Base-by-base conservation (phyloP, 768 basidiomycete species). In the Suillus weaverae region DNA sequence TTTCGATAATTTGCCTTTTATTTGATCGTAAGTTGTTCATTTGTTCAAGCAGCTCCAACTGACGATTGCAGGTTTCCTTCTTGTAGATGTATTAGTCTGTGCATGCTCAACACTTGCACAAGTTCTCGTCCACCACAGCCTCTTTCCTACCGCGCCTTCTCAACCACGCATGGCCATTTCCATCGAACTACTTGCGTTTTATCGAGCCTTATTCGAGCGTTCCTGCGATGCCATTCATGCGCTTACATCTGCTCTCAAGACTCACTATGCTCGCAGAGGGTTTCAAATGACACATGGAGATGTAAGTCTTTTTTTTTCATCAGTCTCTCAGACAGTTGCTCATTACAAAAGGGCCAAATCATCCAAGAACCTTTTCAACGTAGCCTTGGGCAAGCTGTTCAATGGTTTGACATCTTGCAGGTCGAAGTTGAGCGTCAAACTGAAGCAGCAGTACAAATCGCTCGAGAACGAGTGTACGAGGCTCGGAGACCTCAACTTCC, bases 181-280 rank as follows among this genome's bases (percentile, higher is more conserved):
- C 3, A 69, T 79, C 26, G 69, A 76, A 4, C 69, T 79, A 1
- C 65, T 80, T 1, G 66, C 74, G 4, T 77, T 79, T 57, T 79
- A 77, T 64, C 57, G 62, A 0, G 72, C 75, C 3, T 63, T 79
- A 2, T 80, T 79, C 60, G 74, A 80, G 62, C 68, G 69, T 0
- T 77, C 78, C 0, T 80, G 78, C n/a, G 73, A 81, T 62, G 32
- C 62, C 53, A 65, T 69, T 63, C 51, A 76, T 63, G n/a, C 20
- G 2, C 22, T 57, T 9, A 55, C 65, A 3, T 35, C 30, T 46
- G 53, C 16, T 3, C 30, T 60, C 39, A n/a, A 44, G 14, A 22
- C 53, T 63, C 54, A 67, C 32, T 64, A 67, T 33, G n/a, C 33
- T 5, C 22, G 16, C 13, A 38, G 39, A 11, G 78, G 76, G 68